Percentiles rank a stretch among this genome's conserved stretches.
Evolutionary conservation across 2,329 filamentous ascomycete species (phyloP).

Genomic region (Cytospora piceae): DNA sequence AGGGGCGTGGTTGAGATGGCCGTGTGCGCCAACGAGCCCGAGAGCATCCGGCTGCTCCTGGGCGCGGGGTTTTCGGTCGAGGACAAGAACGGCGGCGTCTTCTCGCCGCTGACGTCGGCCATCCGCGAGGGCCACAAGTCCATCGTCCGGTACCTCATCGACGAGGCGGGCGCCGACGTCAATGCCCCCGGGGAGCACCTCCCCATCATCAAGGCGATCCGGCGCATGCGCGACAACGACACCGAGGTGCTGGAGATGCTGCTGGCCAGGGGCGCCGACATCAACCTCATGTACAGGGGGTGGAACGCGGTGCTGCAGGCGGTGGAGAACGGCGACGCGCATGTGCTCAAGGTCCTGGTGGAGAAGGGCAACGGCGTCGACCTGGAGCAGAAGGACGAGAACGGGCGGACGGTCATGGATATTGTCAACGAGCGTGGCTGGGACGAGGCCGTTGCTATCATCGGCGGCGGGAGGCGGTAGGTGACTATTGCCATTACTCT

Average conservation of each 20-base stretch:
- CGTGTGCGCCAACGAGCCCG: constrained; percentile 67
- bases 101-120: constrained; percentile 69
- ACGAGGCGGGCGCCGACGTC: constrained; percentile 64
- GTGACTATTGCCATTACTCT: constrained; percentile 3
- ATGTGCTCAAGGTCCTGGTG: constrained; percentile 56
- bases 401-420: constrained; percentile 50
- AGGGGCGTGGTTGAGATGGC: constrained; percentile 71
- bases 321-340: constrained; percentile 63
- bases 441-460: constrained; percentile 57
- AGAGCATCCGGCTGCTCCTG: constrained; percentile 68
- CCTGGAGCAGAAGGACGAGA: constrained; percentile 35
- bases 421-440: constrained; percentile 62
- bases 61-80: constrained; percentile 68
- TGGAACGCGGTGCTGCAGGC: constrained; percentile 70
- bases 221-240: constrained; percentile 59
- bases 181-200: constrained; percentile 72
- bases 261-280: constrained; percentile 65
- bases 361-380: constrained; percentile 36
- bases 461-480: constrained; percentile 37
- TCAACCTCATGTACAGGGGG: constrained; percentile 68
- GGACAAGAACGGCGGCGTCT: constrained; percentile 74
- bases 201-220: constrained; percentile 70
- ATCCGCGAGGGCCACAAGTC: constrained; percentile 65
- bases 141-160: constrained; percentile 64
- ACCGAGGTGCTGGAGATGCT: constrained; percentile 66